Conservation (phyloP, 2,329 filamentous ascomycete genomes). For the Dissoconium aciculare region DNA sequence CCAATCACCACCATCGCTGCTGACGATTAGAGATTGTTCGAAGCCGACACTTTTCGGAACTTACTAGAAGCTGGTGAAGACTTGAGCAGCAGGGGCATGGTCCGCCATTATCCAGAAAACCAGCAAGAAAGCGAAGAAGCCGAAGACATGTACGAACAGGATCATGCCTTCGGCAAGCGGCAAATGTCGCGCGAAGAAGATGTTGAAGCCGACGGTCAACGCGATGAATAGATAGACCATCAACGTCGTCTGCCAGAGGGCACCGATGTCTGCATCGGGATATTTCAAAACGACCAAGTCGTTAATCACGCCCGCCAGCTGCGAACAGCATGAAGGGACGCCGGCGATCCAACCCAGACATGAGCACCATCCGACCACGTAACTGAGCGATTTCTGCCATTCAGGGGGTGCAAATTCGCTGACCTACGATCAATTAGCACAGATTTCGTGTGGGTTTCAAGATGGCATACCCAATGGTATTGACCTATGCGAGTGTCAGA, state of each 20-base stretch:
- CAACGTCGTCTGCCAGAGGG: constrained; percentile 20
- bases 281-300: constrained; percentile 20
- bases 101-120: constrained; percentile 24
- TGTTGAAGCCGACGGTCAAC: constrained; percentile 24
- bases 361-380: constrained; percentile 31
- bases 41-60: not conserved
- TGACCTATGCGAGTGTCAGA: constrained; percentile 6
- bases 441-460: constrained; percentile 9
- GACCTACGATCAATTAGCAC: constrained; percentile 17
- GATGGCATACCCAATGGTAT: constrained; percentile 23
- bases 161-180: constrained; percentile 24
- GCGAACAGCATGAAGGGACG: constrained; percentile 19
- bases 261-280: constrained; percentile 13
- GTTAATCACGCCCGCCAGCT: constrained; percentile 19
- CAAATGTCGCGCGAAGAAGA: constrained; percentile 22
- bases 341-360: constrained; percentile 23
- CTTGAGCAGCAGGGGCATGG: constrained; percentile 17
- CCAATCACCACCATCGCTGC: constrained; percentile 28
- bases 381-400: constrained; percentile 31
- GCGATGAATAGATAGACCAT: constrained; percentile 20
- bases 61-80: constrained; percentile 24
- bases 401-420: constrained; percentile 29
- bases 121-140: constrained; percentile 31
- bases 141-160: constrained; percentile 28
- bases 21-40: constrained; percentile 3